Percentiles rank a stretch among this genome's conserved stretches.
Evolutionary conservation across 768 basidiomycete species (phyloP).

Genomic region (Clitopilus passeckerianus): DNA sequence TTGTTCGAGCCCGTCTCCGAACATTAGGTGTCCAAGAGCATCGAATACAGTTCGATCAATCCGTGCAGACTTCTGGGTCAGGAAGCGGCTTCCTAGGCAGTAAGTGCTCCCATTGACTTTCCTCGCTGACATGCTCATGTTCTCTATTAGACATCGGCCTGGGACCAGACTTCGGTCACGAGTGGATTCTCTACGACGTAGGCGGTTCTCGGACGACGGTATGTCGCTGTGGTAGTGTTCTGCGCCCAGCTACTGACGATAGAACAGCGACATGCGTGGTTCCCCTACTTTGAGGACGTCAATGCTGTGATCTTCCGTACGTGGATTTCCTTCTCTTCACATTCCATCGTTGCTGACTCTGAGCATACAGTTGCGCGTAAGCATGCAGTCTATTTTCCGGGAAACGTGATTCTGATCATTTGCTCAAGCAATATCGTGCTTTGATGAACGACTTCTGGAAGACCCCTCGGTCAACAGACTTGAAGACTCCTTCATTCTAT

Average conservation of each 20-base stretch:
- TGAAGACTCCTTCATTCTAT: conserved; percentile 69
- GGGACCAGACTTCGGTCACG: conserved; percentile 30
- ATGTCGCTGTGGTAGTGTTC: conserved; percentile 11
- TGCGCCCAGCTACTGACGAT: no score
- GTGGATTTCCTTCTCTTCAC: conserved; percentile 25
- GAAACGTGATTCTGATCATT: background rate
- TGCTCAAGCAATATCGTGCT: conserved; percentile 35
- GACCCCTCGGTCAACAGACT: conserved; percentile 61
- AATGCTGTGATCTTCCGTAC: conserved; percentile 75
- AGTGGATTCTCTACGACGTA: conserved; percentile 69
- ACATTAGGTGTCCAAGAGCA: conserved; percentile 73
- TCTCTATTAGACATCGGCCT: conserved; percentile 6
- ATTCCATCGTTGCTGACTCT: conserved; percentile 11
- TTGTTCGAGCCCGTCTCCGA: conserved; percentile 63
- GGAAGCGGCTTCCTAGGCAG: conserved; percentile 2
- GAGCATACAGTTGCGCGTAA: conserved; percentile 43
- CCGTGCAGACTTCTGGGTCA: conserved; percentile 17
- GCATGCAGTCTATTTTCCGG: conserved; percentile 24
- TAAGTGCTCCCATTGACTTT: background rate
- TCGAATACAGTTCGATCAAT: conserved; percentile 41
- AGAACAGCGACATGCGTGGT: conserved; percentile 62
- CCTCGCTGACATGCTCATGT: background rate
- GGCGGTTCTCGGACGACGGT: conserved; percentile 60
- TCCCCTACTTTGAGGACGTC: conserved; percentile 68
- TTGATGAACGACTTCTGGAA: conserved; percentile 45